A percentile compares a stretch with the other conserved stretches of the same genome.
Evolutionary conservation across 257 asterid species (phyloP).

Genomic region (Nicotiana obtusifolia): DNA sequence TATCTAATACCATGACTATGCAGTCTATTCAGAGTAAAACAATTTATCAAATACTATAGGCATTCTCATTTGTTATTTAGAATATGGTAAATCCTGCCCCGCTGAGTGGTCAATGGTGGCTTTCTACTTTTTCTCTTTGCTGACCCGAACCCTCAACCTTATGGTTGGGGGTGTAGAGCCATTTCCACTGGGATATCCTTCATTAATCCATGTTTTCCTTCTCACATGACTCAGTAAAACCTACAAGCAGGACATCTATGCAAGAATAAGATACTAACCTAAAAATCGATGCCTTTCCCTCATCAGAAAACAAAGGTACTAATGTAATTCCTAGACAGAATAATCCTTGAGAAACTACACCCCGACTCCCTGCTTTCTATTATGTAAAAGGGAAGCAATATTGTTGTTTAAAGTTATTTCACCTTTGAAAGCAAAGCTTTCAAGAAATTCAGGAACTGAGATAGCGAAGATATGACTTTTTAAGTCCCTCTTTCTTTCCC

Average conservation of each 20-base stretch:
- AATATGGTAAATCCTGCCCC: not conserved
- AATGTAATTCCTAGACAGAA: not conserved
- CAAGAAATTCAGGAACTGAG: not conserved
- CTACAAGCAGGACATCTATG: not conserved
- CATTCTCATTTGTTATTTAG: too few species aligned
- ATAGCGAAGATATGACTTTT: not conserved
- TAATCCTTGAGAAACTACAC: not conserved
- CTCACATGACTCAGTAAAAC: not conserved
- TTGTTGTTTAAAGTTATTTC: not conserved
- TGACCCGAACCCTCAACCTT: not conserved
- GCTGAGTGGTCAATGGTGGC: not conserved
- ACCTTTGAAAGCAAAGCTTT: not conserved
- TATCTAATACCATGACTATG: not conserved
- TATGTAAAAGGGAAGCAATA: not conserved
- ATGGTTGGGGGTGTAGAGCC: not conserved
- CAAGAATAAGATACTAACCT: not conserved
- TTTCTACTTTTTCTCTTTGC: not conserved
- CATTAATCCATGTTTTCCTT: not conserved
- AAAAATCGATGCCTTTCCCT: not conserved
- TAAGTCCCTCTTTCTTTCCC: not conserved
- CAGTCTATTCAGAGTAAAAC: not conserved
- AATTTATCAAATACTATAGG: not conserved
- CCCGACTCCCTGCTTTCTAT: not conserved
- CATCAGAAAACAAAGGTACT: not conserved
- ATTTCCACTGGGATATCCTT: not conserved